phyloP scores from a whole-genome alignment of 1,139 yeast species.

The Blastobotrys persicus region DNA sequence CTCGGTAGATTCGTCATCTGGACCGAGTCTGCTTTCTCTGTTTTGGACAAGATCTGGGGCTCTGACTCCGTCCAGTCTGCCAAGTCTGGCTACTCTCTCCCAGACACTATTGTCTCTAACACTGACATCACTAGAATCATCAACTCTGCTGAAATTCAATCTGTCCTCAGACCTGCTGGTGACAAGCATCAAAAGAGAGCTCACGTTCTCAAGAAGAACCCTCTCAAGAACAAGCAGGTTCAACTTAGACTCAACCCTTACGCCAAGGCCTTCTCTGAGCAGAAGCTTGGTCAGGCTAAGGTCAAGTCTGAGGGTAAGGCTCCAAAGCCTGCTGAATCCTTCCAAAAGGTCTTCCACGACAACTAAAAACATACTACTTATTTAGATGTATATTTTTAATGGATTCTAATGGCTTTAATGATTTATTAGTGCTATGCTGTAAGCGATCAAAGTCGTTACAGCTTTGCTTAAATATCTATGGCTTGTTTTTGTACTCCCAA shows the following conservation, averaged over 20 bases:
- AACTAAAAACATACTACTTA: conserved; percentile 17
- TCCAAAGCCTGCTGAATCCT: conserved; percentile 32
- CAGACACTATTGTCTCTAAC: conserved; percentile 91
- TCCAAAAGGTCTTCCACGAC: conserved; percentile 25
- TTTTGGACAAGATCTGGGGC: conserved; percentile 97
- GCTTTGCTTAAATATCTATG: too few relatives aligned
- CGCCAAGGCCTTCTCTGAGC: conserved; percentile 94
- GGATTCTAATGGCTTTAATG: conserved; percentile 9
- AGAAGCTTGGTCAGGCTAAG: conserved; percentile 86
- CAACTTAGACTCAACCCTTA: conserved; percentile 98
- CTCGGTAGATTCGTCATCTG: conserved; percentile 99
- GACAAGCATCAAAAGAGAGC: conserved; percentile 91
- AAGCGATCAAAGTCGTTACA: too few relatives aligned
- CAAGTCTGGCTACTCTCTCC: conserved; percentile 90
- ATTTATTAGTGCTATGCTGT: too few relatives aligned
- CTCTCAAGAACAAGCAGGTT: conserved; percentile 99
- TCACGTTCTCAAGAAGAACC: conserved; percentile 98
- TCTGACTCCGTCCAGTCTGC: conserved; percentile 80
- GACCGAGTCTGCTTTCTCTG: conserved; percentile 98
- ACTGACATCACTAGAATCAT: conserved; percentile 95
- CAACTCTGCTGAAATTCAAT: conserved; percentile 98
- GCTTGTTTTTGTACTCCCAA: conserved; percentile 12
- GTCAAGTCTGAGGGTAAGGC: conserved; percentile 50
- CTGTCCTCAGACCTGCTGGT: conserved; percentile 96
- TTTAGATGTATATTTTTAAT: conserved; percentile 9